Percentiles rank a stretch among this genome's conserved stretches.
Evolutionary conservation across 352 stramenopile genomes (phyloP).

Genomic region (Globisporangium uncinulatum): DNA sequence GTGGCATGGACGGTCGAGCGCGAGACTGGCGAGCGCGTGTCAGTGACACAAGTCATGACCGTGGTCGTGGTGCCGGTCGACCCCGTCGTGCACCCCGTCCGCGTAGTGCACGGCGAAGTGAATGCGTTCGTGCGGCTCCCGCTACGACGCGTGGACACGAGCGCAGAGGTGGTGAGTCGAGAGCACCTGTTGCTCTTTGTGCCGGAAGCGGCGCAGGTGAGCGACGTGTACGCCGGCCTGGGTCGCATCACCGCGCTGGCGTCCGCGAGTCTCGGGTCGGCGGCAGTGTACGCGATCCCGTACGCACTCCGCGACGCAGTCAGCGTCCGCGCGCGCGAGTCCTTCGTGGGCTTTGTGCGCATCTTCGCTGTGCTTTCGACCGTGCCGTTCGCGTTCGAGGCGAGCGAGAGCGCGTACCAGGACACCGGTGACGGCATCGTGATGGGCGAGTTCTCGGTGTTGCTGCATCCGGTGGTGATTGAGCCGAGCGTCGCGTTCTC

Average conservation of each 20-base stretch:
- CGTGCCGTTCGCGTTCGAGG: slow-evolving; percentile 29
- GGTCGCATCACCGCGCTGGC: slow-evolving; percentile 7
- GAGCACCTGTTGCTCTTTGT: slow-evolving; percentile 38
- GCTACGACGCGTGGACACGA: slow-evolving; percentile 27
- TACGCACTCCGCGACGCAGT: slow-evolving; percentile 22
- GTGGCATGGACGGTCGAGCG: slow-evolving; percentile 27
- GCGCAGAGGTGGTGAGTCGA: slow-evolving; percentile 24
- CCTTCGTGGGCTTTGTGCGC: slow-evolving; percentile 27
- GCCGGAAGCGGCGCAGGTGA: slow-evolving; percentile 24
- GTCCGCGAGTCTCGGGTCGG: slow-evolving; percentile 14
- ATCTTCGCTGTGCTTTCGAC: slow-evolving; percentile 40
- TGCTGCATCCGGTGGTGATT: slow-evolving; percentile 21
- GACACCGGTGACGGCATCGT: slow-evolving; percentile 26
- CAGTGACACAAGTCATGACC: slow-evolving; percentile 12
- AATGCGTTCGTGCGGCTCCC: slow-evolving; percentile 38
- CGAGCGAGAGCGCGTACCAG: slow-evolving; percentile 26
- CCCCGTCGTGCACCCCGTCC: slow-evolving; percentile 15
- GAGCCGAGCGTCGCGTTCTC: slow-evolving; percentile 8
- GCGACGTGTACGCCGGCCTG: slow-evolving; percentile 35
- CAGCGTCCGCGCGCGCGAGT: slow-evolving; percentile 21
- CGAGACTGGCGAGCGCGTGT: slow-evolving; percentile 23
- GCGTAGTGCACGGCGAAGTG: slow-evolving; percentile 14
- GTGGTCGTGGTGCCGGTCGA: slow-evolving; percentile 26
- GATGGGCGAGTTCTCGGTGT: slow-evolving; percentile 31
- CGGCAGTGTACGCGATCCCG: slow-evolving; percentile 31